phyloP scores from a whole-genome alignment of 208 protist genomes.

The Dictyostelium gargantuum region DNA sequence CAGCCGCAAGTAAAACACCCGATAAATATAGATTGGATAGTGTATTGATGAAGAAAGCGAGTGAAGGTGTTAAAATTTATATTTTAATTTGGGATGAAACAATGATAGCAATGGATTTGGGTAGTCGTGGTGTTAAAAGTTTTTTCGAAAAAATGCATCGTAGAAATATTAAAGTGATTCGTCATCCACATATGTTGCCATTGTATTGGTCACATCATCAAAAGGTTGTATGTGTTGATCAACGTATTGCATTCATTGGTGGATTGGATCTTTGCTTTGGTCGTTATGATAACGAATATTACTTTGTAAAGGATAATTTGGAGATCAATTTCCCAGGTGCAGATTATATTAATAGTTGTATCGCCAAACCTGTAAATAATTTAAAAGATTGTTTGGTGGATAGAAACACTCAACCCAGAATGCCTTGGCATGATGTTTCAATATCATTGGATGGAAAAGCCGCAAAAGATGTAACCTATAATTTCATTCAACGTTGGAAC shows the following conservation, averaged over 20 bases:
- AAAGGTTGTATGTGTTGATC: slow-evolving; percentile 42
- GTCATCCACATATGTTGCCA: slow-evolving; percentile 42
- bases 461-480: slow-evolving; percentile 63
- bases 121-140: background rate
- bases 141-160: slow-evolving; percentile 22
- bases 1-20: background rate
- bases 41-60: slow-evolving; percentile 32
- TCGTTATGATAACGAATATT: slow-evolving; percentile 33
- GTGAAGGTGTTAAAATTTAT: slow-evolving; percentile 61
- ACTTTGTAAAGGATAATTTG: slow-evolving; percentile 64
- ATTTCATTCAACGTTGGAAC: slow-evolving; percentile 71
- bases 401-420: slow-evolving; percentile 44
- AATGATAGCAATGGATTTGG: slow-evolving; percentile 2
- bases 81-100: slow-evolving; percentile 62
- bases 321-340: background rate
- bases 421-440: slow-evolving; percentile 76
- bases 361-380: slow-evolving; percentile 11
- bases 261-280: slow-evolving; percentile 50
- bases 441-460: slow-evolving; percentile 56
- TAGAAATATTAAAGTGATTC: slow-evolving; percentile 54
- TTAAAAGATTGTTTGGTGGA: slow-evolving; percentile 27
- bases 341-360: slow-evolving; percentile 22
- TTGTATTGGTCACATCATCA: slow-evolving; percentile 68
- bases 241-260: slow-evolving; percentile 46
- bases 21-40: slow-evolving; percentile 41